Base-by-base conservation (phyloP, 495 filamentous ascomycete genomes). In the Filosporella fistucella region DNA sequence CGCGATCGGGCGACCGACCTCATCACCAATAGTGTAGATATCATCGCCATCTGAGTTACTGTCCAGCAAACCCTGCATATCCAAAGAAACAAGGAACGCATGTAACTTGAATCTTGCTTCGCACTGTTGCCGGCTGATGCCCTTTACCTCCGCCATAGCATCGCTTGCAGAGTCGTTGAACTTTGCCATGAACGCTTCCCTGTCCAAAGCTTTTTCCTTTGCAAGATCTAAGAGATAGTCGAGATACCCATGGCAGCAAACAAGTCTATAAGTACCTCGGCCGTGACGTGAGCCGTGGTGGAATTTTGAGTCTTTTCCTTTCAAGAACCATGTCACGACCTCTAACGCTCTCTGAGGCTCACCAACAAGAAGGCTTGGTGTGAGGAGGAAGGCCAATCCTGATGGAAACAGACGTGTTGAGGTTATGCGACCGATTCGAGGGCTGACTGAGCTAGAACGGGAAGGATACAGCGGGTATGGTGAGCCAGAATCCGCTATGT, bases 311-410 rank as follows among this genome's bases (percentile, higher is more conserved):
- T 61, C 11, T 13, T 41, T 25, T 20, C 41, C 43, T 28, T 47
- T 36, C 32, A 48, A 13, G 42, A 85, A 85, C 81, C 81, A 86
- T 1, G 63, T 58, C 4, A 88, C 50, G n/a, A 85, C 66, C 4
- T 72, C 60, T 10, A 67, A 57, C 3, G 78, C 66, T 32, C 63
- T 70, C 2, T 66, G 56, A 1, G 77, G 73, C 18, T 81, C 72
- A 0, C 66, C 65, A 45, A 79, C 51, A 30, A 80, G 63, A 34
- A 84, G 73, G 45, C 82, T 83, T 28, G 85, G 81, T 0, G 84
- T 84, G 4, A 89, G 55, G 0, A 88, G 60, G 18, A 84, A 73
- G 1, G 70, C 78, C 4, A 65, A 62, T 4, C 83, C 80, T 21
- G 65, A 57, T 6, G 78, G 76, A 40, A 88, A 84, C 3, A 88